A percentile compares a stretch with the other conserved stretches of the same genome.
Evolutionary conservation across 768 basidiomycete genomes (phyloP).

Genomic region (Lactifluus pinguis): DNA sequence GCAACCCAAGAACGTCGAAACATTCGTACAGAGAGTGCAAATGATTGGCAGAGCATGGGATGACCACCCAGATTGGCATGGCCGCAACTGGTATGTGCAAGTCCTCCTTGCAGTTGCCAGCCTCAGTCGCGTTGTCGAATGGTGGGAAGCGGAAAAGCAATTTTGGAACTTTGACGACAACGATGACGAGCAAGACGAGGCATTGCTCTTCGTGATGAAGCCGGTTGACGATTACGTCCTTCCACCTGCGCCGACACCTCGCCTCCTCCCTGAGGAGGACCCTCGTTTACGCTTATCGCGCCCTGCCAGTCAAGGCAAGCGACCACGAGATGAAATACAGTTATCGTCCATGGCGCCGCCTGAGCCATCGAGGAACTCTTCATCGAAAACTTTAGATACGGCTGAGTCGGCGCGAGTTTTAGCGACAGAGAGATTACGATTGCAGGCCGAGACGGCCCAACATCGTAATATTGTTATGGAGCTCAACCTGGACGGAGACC

Average conservation of each 20-base stretch:
- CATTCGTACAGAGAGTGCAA: conserved; percentile 85
- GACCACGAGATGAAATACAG: conserved; percentile 41
- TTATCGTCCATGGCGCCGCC: conserved; percentile 19
- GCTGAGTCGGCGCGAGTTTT: conserved; percentile 75
- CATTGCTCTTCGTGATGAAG: conserved; percentile 88
- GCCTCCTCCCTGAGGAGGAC: conserved; percentile 46
- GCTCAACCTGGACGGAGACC: conserved; percentile 86
- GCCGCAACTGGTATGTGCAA: conserved; percentile 96
- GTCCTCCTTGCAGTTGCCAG: conserved; percentile 92
- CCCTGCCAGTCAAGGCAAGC: conserved; percentile 42
- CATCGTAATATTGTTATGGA: conserved; percentile 96
- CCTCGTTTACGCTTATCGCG: conserved; percentile 39
- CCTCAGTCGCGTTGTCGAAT: conserved; percentile 92
- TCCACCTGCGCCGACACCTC: conserved; percentile 31
- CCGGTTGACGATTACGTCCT: conserved; percentile 55
- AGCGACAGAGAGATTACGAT: conserved; percentile 77
- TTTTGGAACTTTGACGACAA: conserved; percentile 99
- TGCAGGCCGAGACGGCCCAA: conserved; percentile 92
- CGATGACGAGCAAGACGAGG: conserved; percentile 84
- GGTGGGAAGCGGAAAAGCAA: conserved; percentile 99
- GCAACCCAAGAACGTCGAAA: conserved; percentile 75
- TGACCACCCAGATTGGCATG: conserved; percentile 96
- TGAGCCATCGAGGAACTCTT: conserved; percentile 19
- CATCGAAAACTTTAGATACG: conserved; percentile 46
- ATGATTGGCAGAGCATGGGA: conserved; percentile 93